These are phyloP conservation scores for Endotrypanum monterogeii DNA, from an alignment of 208 protist genomes.

Conservation along the genomic window DNA sequence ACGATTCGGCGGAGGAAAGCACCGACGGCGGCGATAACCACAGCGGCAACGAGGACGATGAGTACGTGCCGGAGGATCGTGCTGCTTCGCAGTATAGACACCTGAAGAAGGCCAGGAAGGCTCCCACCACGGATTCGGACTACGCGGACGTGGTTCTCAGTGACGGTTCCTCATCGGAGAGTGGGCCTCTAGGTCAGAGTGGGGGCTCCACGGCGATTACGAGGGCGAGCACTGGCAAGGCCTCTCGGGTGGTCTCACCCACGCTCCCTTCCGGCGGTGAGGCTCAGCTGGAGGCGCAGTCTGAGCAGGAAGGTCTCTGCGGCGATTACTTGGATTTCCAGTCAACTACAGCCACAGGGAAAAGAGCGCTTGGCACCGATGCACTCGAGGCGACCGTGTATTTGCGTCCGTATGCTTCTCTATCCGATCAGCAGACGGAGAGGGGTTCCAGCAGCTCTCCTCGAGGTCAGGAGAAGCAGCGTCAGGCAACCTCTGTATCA, in stretches of 20 bases:
- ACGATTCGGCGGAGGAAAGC: constrained; percentile 18
- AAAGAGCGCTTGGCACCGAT: constrained; percentile 16
- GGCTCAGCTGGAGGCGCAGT: neutral
- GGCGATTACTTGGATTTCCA: constrained; percentile 65
- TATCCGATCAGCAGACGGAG: neutral
- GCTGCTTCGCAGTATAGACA: constrained; percentile 24
- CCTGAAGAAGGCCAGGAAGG: neutral
- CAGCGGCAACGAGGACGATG: constrained; percentile 34
- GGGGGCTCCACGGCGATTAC: neutral
- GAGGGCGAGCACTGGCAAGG: neutral
- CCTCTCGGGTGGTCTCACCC: neutral
- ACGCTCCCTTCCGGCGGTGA: neutral
- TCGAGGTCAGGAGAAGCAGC: constrained; percentile 3
- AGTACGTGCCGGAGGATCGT: constrained; percentile 42
- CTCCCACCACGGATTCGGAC: neutral
- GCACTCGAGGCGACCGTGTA: constrained; percentile 48
- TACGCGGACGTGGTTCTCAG: neutral
- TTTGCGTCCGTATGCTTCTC: neutral
- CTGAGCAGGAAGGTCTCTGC: constrained; percentile 35
- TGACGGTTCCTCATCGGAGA: neutral
- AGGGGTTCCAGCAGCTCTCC: neutral
- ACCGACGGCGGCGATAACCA: neutral
- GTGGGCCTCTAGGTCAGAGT: no score
- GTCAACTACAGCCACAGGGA: constrained; percentile 1
- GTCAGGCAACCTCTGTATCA: constrained; percentile 6